Base-by-base conservation (phyloP, 495 filamentous ascomycete genomes). In the Annulohypoxylon moriforme region DNA sequence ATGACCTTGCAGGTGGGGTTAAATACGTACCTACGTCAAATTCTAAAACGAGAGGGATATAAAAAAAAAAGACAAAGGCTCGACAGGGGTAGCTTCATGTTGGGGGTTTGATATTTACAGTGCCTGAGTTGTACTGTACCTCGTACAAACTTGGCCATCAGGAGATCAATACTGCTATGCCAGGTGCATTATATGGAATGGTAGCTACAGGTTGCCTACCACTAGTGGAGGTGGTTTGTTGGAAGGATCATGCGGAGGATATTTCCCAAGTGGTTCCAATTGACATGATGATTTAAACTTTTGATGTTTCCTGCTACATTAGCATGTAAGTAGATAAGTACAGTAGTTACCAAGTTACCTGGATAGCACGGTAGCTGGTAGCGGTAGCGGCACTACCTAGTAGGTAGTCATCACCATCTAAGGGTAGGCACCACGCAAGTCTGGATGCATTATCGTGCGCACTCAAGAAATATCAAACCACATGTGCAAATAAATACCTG, bases 261-360 rank as follows among this genome's bases (percentile, higher is more conserved):
- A 38, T 42, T 16, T 16, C 57, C 65, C 46, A 68, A 38, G 65
- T 68, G 65, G 65, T 59, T 56, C 65, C 65, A 68, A 53, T 67
- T 67, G 64, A 68, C 42, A n/a, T n/a, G n/a, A n/a, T n/a, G 18
- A 24, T 34, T 14, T n/a, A n/a, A 52, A 27, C 4, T n/a, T 52
- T 24, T 18, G 8, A 68, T 27, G 27, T 31, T 67, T 7, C 47
- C 59, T 29, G 27, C 27, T 6, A n/a, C n/a, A n/a, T n/a, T 29
- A 29, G 3, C 36, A 14, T 14, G 36, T 38, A 11, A 13, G 34
- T 38, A 38, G 8, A 14, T 40, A 40, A 29, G 27, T 29, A 29
- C 6, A n/a, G 27, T 29, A 29, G 27, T 29, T 29, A 29, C 6
- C 3, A 3, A 29, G 27, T 29, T 29, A 29, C 27, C 27, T 29